A percentile compares a stretch with the other conserved stretches of the same genome.
phyloP scores from a whole-genome alignment of 805 yeast genomes.

The Grigorovia jiainica region DNA sequence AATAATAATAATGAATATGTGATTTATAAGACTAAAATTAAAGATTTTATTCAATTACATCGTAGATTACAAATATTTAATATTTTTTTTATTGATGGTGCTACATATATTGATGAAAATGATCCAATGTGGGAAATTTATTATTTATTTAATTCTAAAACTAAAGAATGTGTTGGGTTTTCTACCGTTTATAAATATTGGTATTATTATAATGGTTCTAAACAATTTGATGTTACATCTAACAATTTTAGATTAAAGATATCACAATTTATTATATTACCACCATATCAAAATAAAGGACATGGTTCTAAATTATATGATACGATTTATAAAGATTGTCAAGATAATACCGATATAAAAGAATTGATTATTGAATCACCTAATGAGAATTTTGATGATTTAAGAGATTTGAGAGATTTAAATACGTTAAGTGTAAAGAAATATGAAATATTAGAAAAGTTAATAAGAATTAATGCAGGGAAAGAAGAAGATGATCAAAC shows the following conservation, averaged over 20 bases:
- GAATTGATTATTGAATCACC: slow-evolving; percentile 94
- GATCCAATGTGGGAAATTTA: slow-evolving; percentile 81
- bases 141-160: slow-evolving; percentile 33
- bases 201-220: slow-evolving; percentile 49
- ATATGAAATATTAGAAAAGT: slow-evolving; percentile 18
- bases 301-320: slow-evolving; percentile 65
- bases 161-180: slow-evolving; percentile 58
- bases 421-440: slow-evolving; percentile 29
- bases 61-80: slow-evolving; percentile 69
- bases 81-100: slow-evolving; percentile 85
- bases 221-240: slow-evolving; percentile 21
- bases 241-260: slow-evolving; percentile 52
- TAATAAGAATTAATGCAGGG: slow-evolving; percentile 25
- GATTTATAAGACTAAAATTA: slow-evolving; percentile 37
- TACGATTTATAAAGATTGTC: slow-evolving; percentile 47
- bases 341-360: slow-evolving; percentile 38
- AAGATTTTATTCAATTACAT: slow-evolving; percentile 38
- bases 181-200: slow-evolving; percentile 79
- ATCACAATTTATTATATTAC: slow-evolving; percentile 78
- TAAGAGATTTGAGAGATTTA: slow-evolving; percentile 77
- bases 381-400: slow-evolving; percentile 80
- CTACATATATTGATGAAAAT: slow-evolving; percentile 67
- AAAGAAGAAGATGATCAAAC: slow-evolving; percentile 18
- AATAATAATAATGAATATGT: slow-evolving; percentile 25
- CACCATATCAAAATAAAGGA: slow-evolving; percentile 67